A percentile compares a stretch with the other conserved stretches of the same genome.
Conservation (phyloP, 2,329 filamentous ascomycete genomes). For the Fusarium setosum region DNA sequence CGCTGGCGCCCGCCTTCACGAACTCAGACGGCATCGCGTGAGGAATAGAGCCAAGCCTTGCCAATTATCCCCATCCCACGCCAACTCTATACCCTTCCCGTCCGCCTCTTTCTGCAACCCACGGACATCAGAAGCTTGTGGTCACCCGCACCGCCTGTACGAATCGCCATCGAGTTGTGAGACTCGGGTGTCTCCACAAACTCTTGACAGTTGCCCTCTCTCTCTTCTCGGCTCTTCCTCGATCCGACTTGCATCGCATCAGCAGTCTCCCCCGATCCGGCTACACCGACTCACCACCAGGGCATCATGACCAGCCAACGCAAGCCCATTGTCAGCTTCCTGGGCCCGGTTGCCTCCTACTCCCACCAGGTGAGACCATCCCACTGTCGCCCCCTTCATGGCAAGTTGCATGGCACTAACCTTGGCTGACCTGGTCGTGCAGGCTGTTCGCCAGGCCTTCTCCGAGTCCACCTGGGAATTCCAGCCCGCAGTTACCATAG, state of each 20-base stretch:
- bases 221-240: constrained; percentile 1
- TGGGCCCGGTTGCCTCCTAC: constrained; percentile 62
- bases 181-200: neutral
- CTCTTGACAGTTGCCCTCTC: neutral
- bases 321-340: constrained; percentile 59
- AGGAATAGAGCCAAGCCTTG: neutral
- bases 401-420: constrained; percentile 32
- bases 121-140: neutral
- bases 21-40: constrained; percentile 3
- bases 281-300: constrained; percentile 16
- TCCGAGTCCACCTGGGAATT: constrained; percentile 59
- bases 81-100: constrained; percentile 1
- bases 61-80: constrained; percentile 15
- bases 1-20: constrained; percentile 5
- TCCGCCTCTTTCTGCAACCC: constrained; percentile 16
- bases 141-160: constrained; percentile 1
- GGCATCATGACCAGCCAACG: constrained; percentile 41
- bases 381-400: constrained; percentile 3
- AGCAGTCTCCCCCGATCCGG: constrained; percentile 7
- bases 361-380: constrained; percentile 59
- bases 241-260: constrained; percentile 1
- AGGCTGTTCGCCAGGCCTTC: constrained; percentile 63
- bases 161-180: neutral
- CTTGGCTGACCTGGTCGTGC: constrained; percentile 22
- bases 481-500: constrained; percentile 63